Base-by-base conservation (phyloP, 768 basidiomycete species). In the Collybia sordida region DNA sequence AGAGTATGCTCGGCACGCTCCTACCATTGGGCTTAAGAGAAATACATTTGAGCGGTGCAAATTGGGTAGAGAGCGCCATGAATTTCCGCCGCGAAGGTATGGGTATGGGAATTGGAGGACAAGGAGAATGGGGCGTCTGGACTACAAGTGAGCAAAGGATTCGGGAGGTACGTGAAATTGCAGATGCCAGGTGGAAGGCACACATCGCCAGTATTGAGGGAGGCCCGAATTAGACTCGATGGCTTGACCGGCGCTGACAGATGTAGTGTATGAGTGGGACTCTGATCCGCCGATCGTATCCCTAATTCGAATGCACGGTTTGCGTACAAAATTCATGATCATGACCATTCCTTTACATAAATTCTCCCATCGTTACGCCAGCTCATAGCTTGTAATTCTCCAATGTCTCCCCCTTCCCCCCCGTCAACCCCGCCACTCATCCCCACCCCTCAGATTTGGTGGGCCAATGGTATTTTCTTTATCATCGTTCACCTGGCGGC, bases 41-140 rank as follows among this genome's bases (percentile, higher is more conserved):
- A 63, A 71, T 93, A 1, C 90, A 93, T 61, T 61, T 91, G 50
- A 91, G 89, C 54, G 90, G 81, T 0, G 89, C 86, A 2, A 59
- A 62, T 25, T 91, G 86, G 86, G 43, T 75, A 0, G 73, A 79
- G 5, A 70, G 86, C 38, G 63, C 55, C 41, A 86, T 85, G 77
- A 12, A 52, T 9, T 77, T 75, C 62, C 73, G 78, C 54, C 75
- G 67, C 9, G 70, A 73, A 8, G 80, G 78, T 0, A 83, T 91
- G 81, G 83, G 82, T 0, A 90, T 91, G 86, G 86, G 85, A 1
- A 58, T 70, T 15, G 77, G 72, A 23, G 72, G 69, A 8, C 70
- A 73, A 21, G 65, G 72, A 1, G 86, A 85, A 51, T 90, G 89
- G 89, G 68, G 69, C 0, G 62, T 88, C 1, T 93, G 88, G 89